Conservation (phyloP, 768 basidiomycete species). For the Rhodotorula graminis region DNA sequence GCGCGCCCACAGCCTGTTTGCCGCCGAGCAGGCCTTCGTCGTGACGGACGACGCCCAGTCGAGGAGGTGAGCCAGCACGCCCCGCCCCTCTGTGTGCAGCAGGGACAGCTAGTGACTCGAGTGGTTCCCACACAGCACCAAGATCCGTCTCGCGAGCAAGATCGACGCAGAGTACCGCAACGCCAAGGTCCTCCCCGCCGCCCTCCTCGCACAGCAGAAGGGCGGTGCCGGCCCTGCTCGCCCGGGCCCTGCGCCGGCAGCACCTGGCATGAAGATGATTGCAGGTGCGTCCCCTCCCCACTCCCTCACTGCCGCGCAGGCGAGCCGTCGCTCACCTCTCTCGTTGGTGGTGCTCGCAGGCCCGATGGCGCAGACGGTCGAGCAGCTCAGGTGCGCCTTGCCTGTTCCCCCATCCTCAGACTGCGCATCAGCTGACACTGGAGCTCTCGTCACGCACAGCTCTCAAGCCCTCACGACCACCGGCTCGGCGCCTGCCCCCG, state of each 20-base stretch:
- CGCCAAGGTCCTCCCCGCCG: constrained; percentile 74
- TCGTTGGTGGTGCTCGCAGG: constrained; percentile 2
- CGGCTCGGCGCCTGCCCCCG: constrained; percentile 5
- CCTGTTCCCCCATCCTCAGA: fast-evolving
- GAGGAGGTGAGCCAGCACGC: constrained; percentile 10
- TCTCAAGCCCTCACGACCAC: constrained; percentile 34
- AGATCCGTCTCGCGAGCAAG: constrained; percentile 66
- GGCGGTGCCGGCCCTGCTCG: constrained; percentile 68
- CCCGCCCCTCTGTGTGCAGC: no score
- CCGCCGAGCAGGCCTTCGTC: constrained; percentile 27
- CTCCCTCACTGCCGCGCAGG: background rate
- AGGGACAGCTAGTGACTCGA: background rate
- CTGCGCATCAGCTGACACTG: background rate
- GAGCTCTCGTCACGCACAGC: background rate
- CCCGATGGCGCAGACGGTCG: constrained; percentile 32
- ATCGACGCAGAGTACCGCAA: constrained; percentile 84
- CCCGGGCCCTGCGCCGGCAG: constrained; percentile 48
- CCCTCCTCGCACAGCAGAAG: constrained; percentile 73
- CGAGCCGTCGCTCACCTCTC: background rate
- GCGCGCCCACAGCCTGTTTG: constrained; percentile 39
- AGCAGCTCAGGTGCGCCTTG: constrained; percentile 15
- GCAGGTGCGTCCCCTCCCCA: constrained; percentile 48
- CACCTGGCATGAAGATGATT: constrained; percentile 26
- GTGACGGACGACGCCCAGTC: constrained; percentile 14
- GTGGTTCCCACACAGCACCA: constrained; percentile 15